A percentile compares a stretch with the other conserved stretches of the same genome.
These are phyloP conservation scores for Penicillium longicatenatum DNA, from an alignment of 495 filamentous ascomycete species.

Conservation along the genomic window DNA sequence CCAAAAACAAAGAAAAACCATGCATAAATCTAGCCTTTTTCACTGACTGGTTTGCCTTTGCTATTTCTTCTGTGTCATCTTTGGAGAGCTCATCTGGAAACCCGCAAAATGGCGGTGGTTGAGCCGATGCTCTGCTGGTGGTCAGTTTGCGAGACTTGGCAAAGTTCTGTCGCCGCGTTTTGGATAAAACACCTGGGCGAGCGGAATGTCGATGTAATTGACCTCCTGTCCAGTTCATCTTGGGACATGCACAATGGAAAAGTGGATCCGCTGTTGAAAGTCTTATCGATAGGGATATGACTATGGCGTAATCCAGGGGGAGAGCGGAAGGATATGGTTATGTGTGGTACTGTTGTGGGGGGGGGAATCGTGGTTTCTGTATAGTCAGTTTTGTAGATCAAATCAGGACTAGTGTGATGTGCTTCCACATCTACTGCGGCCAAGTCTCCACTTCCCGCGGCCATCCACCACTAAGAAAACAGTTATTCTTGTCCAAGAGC, in stretches of 20 bases:
- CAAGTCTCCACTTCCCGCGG: too few species aligned
- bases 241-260: not conserved
- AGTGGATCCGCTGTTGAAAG: not conserved
- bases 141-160: constrained; percentile 25
- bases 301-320: too few species aligned
- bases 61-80: not conserved
- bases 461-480: too few species aligned
- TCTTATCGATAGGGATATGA: not conserved
- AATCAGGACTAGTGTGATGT: too few species aligned
- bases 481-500: too few species aligned
- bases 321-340: too few species aligned
- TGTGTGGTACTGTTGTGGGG: too few species aligned
- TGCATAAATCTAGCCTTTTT: not conserved
- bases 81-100: constrained; percentile 8
- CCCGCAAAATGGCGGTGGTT: constrained; percentile 15
- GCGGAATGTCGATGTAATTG: constrained; percentile 42
- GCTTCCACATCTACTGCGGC: too few species aligned
- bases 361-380: too few species aligned
- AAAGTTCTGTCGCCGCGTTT: constrained; percentile 33
- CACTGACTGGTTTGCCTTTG: constrained; percentile 21
- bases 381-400: too few species aligned
- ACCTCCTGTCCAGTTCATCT: constrained; percentile 52
- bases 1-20: not conserved
- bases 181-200: constrained; percentile 25
- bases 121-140: constrained; percentile 13